Conservation (phyloP, 2,329 filamentous ascomycete species). For the Tolypocladium ovalisporum region DNA sequence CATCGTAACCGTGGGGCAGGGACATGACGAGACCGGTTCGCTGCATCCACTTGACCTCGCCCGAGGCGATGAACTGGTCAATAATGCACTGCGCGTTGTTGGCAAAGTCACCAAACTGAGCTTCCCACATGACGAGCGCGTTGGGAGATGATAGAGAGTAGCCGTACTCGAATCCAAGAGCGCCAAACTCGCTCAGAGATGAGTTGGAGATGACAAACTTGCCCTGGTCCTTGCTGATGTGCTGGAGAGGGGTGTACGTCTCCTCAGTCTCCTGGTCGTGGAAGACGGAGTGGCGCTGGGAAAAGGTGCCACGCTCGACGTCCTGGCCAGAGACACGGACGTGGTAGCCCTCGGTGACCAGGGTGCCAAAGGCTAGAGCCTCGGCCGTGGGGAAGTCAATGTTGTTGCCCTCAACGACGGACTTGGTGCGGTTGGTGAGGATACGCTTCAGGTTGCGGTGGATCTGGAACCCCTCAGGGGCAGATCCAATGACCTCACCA, state of each 20-base stretch:
- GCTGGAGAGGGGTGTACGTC: conserved; percentile 85
- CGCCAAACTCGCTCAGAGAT: conserved; percentile 59
- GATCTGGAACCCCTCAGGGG: conserved; percentile 75
- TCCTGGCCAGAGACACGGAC: conserved; percentile 97
- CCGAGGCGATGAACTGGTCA: conserved; percentile 96
- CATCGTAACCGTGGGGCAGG: conserved; percentile 94
- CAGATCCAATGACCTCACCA: conserved; percentile 64
- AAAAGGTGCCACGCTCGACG: conserved; percentile 98
- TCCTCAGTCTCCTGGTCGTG: conserved; percentile 93
- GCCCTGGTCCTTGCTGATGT: conserved; percentile 83
- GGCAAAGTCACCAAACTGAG: conserved; percentile 98
- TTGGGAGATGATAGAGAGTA: conserved; percentile 97
- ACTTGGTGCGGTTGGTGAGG: conserved; percentile 79
- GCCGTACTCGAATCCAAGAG: conserved; percentile 94
- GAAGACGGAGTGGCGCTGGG: conserved; percentile 91
- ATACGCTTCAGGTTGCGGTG: conserved; percentile 98
- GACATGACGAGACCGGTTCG: conserved; percentile 94
- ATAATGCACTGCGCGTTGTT: conserved; percentile 99
- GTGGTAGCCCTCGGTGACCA: conserved; percentile 89
- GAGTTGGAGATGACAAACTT: conserved; percentile 97
- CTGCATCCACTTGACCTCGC: conserved; percentile 98
- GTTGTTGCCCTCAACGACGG: conserved; percentile 79
- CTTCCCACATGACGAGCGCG: conserved; percentile 98
- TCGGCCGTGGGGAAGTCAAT: conserved; percentile 98
- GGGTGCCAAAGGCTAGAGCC: conserved; percentile 84